phyloP scores from a whole-genome alignment of 495 filamentous ascomycete species.

The Aspergillus conjunctus region DNA sequence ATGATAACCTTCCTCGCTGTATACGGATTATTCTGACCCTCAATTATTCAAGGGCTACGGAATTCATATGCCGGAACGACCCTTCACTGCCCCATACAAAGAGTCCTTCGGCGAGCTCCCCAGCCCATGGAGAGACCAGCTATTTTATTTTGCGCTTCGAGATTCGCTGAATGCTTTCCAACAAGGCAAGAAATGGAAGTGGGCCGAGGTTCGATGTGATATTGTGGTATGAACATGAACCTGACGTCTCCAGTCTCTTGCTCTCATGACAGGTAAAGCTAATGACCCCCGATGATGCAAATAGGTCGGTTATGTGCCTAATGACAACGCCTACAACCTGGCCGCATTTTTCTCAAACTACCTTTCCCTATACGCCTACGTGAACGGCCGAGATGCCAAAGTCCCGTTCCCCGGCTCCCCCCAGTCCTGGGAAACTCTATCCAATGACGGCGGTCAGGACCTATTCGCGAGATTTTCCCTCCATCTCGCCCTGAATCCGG shows the following conservation, averaged over 20 bases:
- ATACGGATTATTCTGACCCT: neutral
- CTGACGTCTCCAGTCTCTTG: neutral
- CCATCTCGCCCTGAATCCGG: constrained; percentile 3
- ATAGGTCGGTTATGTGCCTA: constrained; percentile 5
- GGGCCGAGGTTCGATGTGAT: constrained; percentile 6
- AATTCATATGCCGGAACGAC: constrained; percentile 3
- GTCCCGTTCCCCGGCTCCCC: constrained; percentile 2
- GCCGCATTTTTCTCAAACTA: constrained; percentile 4
- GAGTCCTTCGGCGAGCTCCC: constrained; percentile 1
- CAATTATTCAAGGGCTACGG: constrained; percentile 12
- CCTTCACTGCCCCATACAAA: neutral
- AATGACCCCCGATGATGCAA: constrained; percentile 3
- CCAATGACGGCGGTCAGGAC: constrained; percentile 2
- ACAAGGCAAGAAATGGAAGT: constrained; percentile 5
- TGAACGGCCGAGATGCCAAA: neutral
- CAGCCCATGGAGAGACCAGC: constrained; percentile 3
- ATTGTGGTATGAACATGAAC: constrained; percentile 2
- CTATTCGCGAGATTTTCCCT: constrained; percentile 1
- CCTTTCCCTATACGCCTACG: constrained; percentile 4
- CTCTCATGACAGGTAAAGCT: neutral
- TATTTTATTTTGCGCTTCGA: constrained; percentile 3
- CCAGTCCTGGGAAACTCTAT: neutral
- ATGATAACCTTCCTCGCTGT: neutral
- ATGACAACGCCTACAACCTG: constrained; percentile 9
- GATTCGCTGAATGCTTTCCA: constrained; percentile 3